Base-by-base conservation (phyloP, 1,139 yeast genomes). In the Meyerozyma guilliermondii region DNA sequence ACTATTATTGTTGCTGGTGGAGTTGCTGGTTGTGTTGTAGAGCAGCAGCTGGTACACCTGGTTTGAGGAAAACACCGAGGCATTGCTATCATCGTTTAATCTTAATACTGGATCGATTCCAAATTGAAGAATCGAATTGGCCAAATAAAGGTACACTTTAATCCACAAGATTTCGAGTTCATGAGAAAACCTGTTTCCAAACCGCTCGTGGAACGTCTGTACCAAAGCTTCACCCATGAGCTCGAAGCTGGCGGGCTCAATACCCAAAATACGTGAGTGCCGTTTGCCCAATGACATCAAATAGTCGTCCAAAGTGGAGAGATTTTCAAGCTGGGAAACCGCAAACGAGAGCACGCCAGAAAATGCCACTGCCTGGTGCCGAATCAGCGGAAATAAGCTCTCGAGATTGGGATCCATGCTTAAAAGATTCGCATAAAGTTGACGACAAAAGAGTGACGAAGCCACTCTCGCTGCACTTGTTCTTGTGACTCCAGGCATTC, bases 171-270 rank as follows among this genome's bases (percentile, higher is more conserved):
- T 74, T 54, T 78, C 83, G 43, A 77, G 60, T 46, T 76, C 80
- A 35, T 71, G 65, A 39, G 70, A 71, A 55, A 78, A 78, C 17
- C 63, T 59, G 13, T 45, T 51, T 4, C 76, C 76, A 49, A 71
- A 83, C 52, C 95, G 64, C 59, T 86, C 92, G 52, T 79, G 78
- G 53, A 87, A 80, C 1, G 95, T 87, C 51, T 77, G 78, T 45
- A 87, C 69, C 42, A 87, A 68, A 0, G 94, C 94, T 48, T 80
- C 80, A 1, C 95, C 95, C 83, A 87, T 83, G 38, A 83, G 63
- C 58, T 84, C 87, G 55, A 83, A 87, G 58, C 82, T 83, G 7
- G 75, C 74, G 0, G 87, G 80, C 50, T 83, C 89, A 40, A 86
- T 83, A 11, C 87, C 88, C 49, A 87, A 68, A 40, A 87, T 81